Evolutionary conservation across 1,284 basidiomycete genomes (phyloP).

Genomic region (Rhodotorula sp.): DNA sequence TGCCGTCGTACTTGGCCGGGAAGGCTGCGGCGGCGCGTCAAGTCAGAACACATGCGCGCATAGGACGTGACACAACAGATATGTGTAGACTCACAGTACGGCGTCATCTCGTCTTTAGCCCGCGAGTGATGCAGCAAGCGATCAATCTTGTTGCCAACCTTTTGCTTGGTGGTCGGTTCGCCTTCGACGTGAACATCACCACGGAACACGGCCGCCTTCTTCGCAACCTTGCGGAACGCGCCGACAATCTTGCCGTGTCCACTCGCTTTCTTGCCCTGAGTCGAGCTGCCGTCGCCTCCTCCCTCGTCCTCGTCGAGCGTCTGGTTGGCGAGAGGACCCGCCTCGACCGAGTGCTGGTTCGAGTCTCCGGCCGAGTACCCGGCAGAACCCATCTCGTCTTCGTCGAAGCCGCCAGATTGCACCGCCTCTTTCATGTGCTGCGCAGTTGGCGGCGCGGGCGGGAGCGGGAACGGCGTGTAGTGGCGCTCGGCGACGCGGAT

Average conservation of each 20-base stretch:
- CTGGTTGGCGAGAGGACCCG: conserved; percentile 23
- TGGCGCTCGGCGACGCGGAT: conserved; percentile 56
- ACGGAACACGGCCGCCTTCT: conserved; percentile 50
- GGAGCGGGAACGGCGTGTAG: conserved; percentile 55
- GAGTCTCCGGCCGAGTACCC: neutral
- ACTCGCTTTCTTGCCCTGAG: conserved; percentile 44
- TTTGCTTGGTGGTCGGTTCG: conserved; percentile 41
- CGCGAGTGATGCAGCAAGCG: conserved; percentile 48
- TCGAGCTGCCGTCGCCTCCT: conserved; percentile 43
- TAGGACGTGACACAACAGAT: too few relatives aligned
- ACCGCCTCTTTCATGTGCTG: conserved; percentile 39
- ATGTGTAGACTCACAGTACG: conserved; percentile 43
- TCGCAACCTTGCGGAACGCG: conserved; percentile 48
- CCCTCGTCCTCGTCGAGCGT: conserved; percentile 44
- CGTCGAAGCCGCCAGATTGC: conserved; percentile 28
- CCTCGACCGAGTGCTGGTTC: conserved; percentile 20
- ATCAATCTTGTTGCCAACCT: conserved; percentile 51
- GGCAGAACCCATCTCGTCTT: conserved; percentile 19
- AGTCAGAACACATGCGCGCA: neutral
- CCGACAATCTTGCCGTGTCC: conserved; percentile 48
- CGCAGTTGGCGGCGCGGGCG: conserved; percentile 48
- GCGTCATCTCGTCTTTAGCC: conserved; percentile 48
- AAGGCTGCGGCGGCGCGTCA: conserved; percentile 43
- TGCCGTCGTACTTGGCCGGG: conserved; percentile 49
- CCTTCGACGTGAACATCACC: conserved; percentile 52